phyloP scores from a whole-genome alignment of 1,284 basidiomycete genomes.

The Ganoderma multipileum region DNA sequence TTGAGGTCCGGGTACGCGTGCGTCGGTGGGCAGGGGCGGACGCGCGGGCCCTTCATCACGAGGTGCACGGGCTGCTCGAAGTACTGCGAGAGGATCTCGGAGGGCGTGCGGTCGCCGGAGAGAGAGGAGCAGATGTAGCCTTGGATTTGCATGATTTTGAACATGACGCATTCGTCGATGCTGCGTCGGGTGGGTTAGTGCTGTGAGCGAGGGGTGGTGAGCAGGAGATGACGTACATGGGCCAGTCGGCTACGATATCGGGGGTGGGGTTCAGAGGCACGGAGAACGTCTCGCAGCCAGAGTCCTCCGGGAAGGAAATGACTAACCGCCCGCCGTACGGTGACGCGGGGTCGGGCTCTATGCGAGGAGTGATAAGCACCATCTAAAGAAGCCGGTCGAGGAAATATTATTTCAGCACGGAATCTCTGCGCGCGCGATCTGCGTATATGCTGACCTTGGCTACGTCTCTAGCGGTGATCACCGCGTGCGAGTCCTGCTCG shows the following conservation, averaged over 20 bases:
- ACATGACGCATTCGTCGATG: constrained; percentile 60
- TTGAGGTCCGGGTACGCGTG: constrained; percentile 60
- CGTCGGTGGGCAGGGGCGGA: constrained; percentile 59
- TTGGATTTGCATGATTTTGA: constrained; percentile 56
- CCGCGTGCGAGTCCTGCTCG: constrained; percentile 55
- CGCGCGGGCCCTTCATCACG: constrained; percentile 67
- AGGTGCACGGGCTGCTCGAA: constrained; percentile 66
- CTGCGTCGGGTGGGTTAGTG: constrained; percentile 40
- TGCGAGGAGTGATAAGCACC: constrained; percentile 66
- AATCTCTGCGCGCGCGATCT: not conserved
- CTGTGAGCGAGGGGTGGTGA: not conserved
- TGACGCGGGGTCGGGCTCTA: constrained; percentile 53
- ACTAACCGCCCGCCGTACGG: constrained; percentile 55
- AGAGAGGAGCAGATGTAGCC: constrained; percentile 66
- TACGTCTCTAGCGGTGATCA: constrained; percentile 71
- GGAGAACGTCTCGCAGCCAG: constrained; percentile 59
- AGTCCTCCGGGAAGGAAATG: constrained; percentile 64
- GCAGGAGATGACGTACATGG: constrained; percentile 49
- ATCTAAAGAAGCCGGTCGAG: constrained; percentile 49
- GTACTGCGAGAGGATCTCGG: constrained; percentile 63
- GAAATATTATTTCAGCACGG: not conserved
- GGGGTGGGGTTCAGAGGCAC: constrained; percentile 63
- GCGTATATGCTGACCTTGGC: constrained; percentile 51
- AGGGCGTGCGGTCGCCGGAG: constrained; percentile 46
- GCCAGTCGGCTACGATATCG: constrained; percentile 58